Evolutionary conservation across 495 filamentous ascomycete species (phyloP), one percentile per base, ranked within the genome.

Genomic region (Penicillium egyptiacum): DNA sequence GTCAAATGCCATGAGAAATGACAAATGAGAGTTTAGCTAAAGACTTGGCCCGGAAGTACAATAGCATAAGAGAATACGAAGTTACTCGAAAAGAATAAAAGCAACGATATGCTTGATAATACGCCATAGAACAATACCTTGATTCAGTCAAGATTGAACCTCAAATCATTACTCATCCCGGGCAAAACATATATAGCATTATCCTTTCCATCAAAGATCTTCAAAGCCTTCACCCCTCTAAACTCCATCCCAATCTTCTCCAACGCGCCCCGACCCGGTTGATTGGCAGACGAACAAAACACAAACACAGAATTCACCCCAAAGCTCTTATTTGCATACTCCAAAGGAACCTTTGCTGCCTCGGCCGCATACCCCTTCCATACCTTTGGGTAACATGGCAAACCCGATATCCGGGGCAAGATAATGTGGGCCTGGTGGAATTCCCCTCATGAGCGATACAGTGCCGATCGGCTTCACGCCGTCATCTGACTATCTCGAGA

Each of bases 301-400:
- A 64, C 59, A 57, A 65, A 65, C 2, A 49, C 53, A 43, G 12
- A 35, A 14, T 62, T 47, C 8, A 70, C 48, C 0, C 66, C 67
- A 16, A 54, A 50, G 8, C 63, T 61, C 19, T 16, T 30, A 23
- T 48, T 59, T 3, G 65, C 61, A 39, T 65, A 76, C 5, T 67
- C 62, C 17, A 78, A 37, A 37, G 7, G 75, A 3, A 8, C 39
- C 12, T 55, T 61, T 22, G 58, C 62, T 0, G 71, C 75, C 57
- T 78, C 75, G 17, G 70, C 68, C 7, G 72, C 66, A 58, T 75
- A 76, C 3, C 75, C 75, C 55, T 69, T 73, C 3, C 70, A n/a
- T 61, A 57, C 61, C 52, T 46, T 61, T 59, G 0, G 67, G 63
- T 22, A 76, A 30, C 12, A 75, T 63, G 3, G 63, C 62, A 51